Conservation (phyloP, 2,329 filamentous ascomycete species). For the Alternaria gansuensis region DNA sequence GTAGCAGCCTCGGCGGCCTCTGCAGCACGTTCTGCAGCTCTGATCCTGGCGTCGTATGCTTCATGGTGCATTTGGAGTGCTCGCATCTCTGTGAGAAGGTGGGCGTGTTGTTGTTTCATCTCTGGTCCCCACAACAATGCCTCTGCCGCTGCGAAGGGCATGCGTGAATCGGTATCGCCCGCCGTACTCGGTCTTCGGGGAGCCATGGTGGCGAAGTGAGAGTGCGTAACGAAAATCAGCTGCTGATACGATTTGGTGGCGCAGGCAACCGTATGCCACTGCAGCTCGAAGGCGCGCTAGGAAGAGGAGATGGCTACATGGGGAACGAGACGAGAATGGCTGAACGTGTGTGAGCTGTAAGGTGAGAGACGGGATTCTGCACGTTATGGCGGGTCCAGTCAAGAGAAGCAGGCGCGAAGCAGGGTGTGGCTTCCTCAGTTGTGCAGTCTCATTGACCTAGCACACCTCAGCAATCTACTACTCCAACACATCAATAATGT, state of each 20-base stretch:
- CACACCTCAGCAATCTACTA: slow-evolving; percentile 1
- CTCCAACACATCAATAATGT: not conserved
- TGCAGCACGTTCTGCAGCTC: slow-evolving; percentile 30
- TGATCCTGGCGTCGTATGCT: slow-evolving; percentile 33
- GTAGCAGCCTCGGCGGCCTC: slow-evolving; percentile 29
- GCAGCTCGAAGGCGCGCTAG: not conserved
- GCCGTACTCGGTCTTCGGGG: slow-evolving; percentile 24
- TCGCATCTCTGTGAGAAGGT: slow-evolving; percentile 49
- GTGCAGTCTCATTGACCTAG: not conserved
- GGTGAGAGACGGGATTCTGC: slow-evolving; percentile 5
- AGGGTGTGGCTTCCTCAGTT: slow-evolving; percentile 23
- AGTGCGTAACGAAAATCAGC: not conserved
- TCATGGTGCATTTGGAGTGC: slow-evolving; percentile 43
- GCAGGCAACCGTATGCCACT: not conserved
- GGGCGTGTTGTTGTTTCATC: slow-evolving; percentile 50
- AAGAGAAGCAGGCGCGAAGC: slow-evolving; percentile 22
- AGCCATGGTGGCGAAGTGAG: slow-evolving; percentile 5
- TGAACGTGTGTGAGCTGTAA: not conserved
- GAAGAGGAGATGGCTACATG: not conserved
- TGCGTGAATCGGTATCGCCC: slow-evolving; percentile 18
- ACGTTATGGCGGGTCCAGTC: slow-evolving; percentile 5
- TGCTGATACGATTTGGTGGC: not conserved
- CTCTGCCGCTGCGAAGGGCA: slow-evolving; percentile 34
- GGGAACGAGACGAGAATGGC: not conserved
- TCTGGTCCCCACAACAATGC: slow-evolving; percentile 55